phyloP scores from a whole-genome alignment of 2,329 filamentous ascomycete genomes.

The Fusarium buxicola region DNA sequence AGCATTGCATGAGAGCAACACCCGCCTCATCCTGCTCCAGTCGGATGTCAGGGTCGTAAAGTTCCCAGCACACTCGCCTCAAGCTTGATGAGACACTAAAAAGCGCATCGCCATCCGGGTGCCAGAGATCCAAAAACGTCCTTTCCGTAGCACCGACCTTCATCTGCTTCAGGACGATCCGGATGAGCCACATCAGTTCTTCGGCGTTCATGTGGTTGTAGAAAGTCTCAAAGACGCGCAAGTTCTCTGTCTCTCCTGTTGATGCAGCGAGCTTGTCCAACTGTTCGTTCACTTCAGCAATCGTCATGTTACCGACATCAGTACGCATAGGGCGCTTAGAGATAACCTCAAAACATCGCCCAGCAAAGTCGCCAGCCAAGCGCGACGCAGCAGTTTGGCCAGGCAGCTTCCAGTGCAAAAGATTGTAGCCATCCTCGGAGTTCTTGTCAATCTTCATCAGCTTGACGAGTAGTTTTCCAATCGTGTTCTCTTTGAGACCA shows the following conservation, averaged over 20 bases:
- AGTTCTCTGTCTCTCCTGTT: conserved; percentile 84
- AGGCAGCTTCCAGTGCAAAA: conserved; percentile 93
- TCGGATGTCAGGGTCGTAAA: conserved; percentile 77
- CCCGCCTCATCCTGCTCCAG: conserved; percentile 81
- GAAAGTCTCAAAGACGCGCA: conserved; percentile 83
- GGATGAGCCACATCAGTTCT: conserved; percentile 93
- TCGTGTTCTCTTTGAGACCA: conserved; percentile 90
- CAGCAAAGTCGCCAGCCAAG: conserved; percentile 91
- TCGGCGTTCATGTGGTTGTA: conserved; percentile 93
- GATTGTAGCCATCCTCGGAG: conserved; percentile 86
- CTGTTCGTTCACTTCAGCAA: conserved; percentile 89
- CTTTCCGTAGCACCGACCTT: conserved; percentile 84
- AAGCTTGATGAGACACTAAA: conserved; percentile 95
- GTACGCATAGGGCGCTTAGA: conserved; percentile 84
- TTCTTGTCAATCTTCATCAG: conserved; percentile 92
- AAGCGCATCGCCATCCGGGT: conserved; percentile 78
- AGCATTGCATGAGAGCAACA: conserved; percentile 90
- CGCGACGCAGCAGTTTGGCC: conserved; percentile 71
- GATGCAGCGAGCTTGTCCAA: conserved; percentile 82
- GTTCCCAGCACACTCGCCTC: conserved; percentile 92
- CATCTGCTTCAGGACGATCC: conserved; percentile 87
- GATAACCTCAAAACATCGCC: conserved; percentile 87
- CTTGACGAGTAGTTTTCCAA: conserved; percentile 91
- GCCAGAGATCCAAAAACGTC: conserved; percentile 86
- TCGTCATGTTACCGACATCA: conserved; percentile 80